These are phyloP conservation scores for Atkinsonella texensis DNA, from an alignment of 2,329 filamentous ascomycete species.

Conservation along the genomic window DNA sequence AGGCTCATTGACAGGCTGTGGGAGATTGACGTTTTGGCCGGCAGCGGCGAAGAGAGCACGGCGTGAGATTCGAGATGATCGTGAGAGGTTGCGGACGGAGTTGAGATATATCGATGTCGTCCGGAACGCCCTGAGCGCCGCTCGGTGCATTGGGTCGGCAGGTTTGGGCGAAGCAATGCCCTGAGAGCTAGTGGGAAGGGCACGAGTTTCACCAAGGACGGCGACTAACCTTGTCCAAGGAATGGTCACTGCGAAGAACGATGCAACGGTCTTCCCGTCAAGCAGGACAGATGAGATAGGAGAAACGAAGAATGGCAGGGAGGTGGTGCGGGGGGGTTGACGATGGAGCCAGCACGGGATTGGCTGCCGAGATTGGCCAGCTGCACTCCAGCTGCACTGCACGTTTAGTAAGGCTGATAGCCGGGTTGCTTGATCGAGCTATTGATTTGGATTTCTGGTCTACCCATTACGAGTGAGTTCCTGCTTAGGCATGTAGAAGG, in stretches of 20 bases:
- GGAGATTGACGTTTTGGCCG: conserved; percentile 11
- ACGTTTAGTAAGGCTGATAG: too few relatives aligned
- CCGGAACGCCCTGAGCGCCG: conserved; percentile 54
- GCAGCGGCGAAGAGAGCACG: conserved; percentile 25
- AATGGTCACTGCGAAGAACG: not conserved
- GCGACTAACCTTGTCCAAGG: not conserved
- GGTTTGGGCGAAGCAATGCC: not conserved
- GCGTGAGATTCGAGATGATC: conserved; percentile 23
- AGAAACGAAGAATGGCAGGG: not conserved
- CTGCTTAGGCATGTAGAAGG: too few relatives aligned
- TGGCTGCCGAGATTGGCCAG: not conserved
- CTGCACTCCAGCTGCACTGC: not conserved
- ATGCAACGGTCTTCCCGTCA: not conserved
- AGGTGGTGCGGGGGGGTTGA: too few relatives aligned
- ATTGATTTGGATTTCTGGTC: too few relatives aligned
- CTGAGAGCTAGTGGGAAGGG: not conserved
- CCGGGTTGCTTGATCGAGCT: too few relatives aligned
- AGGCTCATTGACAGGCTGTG: conserved; percentile 34
- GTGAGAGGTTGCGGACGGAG: conserved; percentile 45
- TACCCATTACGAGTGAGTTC: too few relatives aligned
- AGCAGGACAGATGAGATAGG: not conserved
- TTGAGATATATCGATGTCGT: conserved; percentile 54
- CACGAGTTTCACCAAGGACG: not conserved
- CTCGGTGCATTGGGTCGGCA: conserved; percentile 56
- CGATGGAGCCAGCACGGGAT: not conserved